These are phyloP conservation scores for Apophysomyces elegans DNA, from an alignment of 371 early-diverging fungal genomes.

Conservation along the genomic window DNA sequence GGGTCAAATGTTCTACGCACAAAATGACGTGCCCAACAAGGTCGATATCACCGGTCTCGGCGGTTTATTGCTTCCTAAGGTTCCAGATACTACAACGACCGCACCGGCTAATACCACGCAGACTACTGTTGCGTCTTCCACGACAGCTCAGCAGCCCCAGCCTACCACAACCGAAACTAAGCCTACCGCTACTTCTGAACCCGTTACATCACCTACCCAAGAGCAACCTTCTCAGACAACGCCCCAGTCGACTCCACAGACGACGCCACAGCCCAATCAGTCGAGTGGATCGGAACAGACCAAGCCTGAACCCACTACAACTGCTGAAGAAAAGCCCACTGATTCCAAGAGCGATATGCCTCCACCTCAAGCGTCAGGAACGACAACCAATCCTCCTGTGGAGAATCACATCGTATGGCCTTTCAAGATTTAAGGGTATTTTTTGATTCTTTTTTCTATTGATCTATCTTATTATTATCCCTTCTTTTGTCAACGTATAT, in stretches of 20 bases:
- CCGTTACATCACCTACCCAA: background rate
- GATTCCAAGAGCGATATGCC: background rate
- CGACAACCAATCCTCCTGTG: background rate
- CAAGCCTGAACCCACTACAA: background rate
- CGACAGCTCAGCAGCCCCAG: conserved; percentile 1
- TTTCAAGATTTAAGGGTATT: conserved; percentile 4
- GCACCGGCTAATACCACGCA: background rate
- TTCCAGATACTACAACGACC: background rate
- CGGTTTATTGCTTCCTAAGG: background rate
- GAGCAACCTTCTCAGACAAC: background rate
- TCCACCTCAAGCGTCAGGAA: too few relatives aligned
- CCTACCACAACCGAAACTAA: background rate
- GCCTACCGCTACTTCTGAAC: background rate
- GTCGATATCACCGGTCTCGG: conserved; percentile 13
- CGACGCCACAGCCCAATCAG: background rate
- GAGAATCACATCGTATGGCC: conserved; percentile 3
- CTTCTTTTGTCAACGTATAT: conserved; percentile 2
- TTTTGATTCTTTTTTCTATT: background rate
- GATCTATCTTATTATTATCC: background rate
- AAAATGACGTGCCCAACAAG: conserved; percentile 33
- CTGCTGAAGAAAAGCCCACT: background rate
- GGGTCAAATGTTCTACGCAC: conserved; percentile 36
- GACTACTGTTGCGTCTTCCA: background rate
- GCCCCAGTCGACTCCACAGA: background rate
- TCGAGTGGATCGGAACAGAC: background rate